Evolutionary conservation across 306 rosid genomes (phyloP), one percentile per base, ranked within the genome.

Genomic region (Herpetospermum pedunculosum): DNA sequence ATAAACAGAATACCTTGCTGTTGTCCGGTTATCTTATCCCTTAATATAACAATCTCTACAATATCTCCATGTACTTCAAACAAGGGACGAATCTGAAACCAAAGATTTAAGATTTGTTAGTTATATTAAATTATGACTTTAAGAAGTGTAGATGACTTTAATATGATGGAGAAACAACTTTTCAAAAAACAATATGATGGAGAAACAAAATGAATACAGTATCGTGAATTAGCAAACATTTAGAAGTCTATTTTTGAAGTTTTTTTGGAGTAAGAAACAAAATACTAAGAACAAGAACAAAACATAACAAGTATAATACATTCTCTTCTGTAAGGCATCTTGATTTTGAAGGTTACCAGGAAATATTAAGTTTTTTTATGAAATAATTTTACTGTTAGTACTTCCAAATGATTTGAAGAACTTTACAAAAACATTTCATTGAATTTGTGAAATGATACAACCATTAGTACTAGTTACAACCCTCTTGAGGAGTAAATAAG

Each of bases 51-150:
- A 79, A 93, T 86, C 85, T 93, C 95, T 5, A 86, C 82, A 67
- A 93, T 77, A 74, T 81, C 83, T 79, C 98, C 97, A 71, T 82
- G 83, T 75, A 71, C 87, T 78, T 87, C 92, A 48, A 91, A 91
- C 81, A 93, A 81, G 26, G 78, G 80, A 50, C 94, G 94, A 57
- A 93, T 47, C 98, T 89, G 84, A 55, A 59, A 74, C 50, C 41
- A 78, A 70, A n/a, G 9, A 26, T 16, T 53, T 23, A 43, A 29
- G 25, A 80, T 34, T 16, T 59, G 76, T 13, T 11, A 48, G 48
- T 64, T 40, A 77, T 55, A 57, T 55, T 57, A 38, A 64, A 26
- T 77, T 35, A 81, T 52, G 44, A 23, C 72, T 49, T 53, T 55
- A 32, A 57, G 48, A 47, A 49, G 34, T 65, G 34, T n/a, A 67